Percentiles rank a stretch among this genome's conserved stretches.
Conservation (phyloP, 495 filamentous ascomycete species). For the Lophium mytilinum region DNA sequence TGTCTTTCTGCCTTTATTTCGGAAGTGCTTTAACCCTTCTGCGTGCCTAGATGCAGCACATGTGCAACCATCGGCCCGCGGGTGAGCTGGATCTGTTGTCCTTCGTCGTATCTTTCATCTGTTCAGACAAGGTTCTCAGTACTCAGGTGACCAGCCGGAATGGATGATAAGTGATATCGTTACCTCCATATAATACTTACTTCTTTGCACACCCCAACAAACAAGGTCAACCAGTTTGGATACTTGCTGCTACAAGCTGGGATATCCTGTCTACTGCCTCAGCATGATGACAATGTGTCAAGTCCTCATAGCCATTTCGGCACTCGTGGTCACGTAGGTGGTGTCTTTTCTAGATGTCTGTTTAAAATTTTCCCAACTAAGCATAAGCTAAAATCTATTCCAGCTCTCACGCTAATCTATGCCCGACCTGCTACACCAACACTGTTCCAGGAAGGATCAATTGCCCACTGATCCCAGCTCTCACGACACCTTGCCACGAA, state of each 20-base stretch:
- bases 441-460: not conserved
- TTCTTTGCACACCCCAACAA: not conserved
- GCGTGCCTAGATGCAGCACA: constrained; percentile 2
- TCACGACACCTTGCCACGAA: not conserved
- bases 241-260: not conserved
- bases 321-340: too few relatives aligned
- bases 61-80: constrained; percentile 7
- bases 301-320: too few relatives aligned
- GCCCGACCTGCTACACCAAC: constrained; percentile 5
- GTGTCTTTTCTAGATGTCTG: too few relatives aligned
- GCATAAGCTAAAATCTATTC: not conserved
- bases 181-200: constrained; percentile 12
- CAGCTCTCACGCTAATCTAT: not conserved
- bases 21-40: constrained; percentile 1
- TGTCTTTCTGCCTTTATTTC: not conserved
- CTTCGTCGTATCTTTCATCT: constrained; percentile 23
- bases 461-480: constrained; percentile 4
- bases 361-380: too few relatives aligned
- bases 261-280: too few relatives aligned
- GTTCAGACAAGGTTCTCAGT: constrained; percentile 5
- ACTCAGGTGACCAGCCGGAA: constrained; percentile 8
- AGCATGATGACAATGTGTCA: too few relatives aligned
- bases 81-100: constrained; percentile 1
- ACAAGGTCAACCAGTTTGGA: not conserved
- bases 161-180: constrained; percentile 8